These are phyloP conservation scores for Metarhizium rileyi DNA, from an alignment of 2,329 filamentous ascomycete species.

Conservation along the genomic window DNA sequence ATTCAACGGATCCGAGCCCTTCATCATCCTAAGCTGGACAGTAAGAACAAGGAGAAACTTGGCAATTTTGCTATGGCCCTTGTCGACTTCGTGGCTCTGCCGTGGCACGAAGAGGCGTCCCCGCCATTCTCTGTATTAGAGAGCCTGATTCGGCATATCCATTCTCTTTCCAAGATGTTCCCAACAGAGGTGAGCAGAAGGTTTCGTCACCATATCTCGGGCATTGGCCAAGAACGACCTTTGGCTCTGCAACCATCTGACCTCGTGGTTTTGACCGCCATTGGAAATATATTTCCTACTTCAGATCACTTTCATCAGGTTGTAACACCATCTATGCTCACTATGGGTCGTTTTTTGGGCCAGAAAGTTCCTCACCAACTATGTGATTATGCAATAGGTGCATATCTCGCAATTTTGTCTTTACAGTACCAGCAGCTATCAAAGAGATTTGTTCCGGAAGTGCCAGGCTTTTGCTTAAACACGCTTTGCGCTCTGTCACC, in stretches of 20 bases:
- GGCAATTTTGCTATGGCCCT: slow-evolving; percentile 55
- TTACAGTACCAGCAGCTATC: slow-evolving; percentile 76
- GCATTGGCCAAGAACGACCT: slow-evolving; percentile 39
- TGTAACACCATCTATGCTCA: slow-evolving; percentile 78
- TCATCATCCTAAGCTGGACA: slow-evolving; percentile 81
- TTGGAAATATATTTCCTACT: slow-evolving; percentile 80
- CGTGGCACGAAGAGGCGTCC: slow-evolving; percentile 31
- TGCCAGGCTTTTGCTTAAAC: slow-evolving; percentile 72
- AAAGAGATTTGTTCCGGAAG: slow-evolving; percentile 82
- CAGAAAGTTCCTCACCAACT: slow-evolving; percentile 60
- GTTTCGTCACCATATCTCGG: slow-evolving; percentile 63
- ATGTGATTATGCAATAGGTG: slow-evolving; percentile 60
- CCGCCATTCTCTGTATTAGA: slow-evolving; percentile 64
- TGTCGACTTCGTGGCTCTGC: slow-evolving; percentile 49
- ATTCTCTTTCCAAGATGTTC: slow-evolving; percentile 83
- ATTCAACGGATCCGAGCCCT: slow-evolving; percentile 84
- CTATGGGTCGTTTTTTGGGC: slow-evolving; percentile 75
- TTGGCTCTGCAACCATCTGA: slow-evolving; percentile 56
- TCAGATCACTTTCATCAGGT: slow-evolving; percentile 97
- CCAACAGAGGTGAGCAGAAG: slow-evolving; percentile 66
- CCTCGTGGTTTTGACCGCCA: slow-evolving; percentile 70
- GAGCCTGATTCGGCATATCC: slow-evolving; percentile 75
- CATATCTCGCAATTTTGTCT: slow-evolving; percentile 68
- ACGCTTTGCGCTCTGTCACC: slow-evolving; percentile 61
- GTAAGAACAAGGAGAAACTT: slow-evolving; percentile 77